phyloP scores from a whole-genome alignment of 192 early-diverging fungal species.

The Backusella australiensis region DNA sequence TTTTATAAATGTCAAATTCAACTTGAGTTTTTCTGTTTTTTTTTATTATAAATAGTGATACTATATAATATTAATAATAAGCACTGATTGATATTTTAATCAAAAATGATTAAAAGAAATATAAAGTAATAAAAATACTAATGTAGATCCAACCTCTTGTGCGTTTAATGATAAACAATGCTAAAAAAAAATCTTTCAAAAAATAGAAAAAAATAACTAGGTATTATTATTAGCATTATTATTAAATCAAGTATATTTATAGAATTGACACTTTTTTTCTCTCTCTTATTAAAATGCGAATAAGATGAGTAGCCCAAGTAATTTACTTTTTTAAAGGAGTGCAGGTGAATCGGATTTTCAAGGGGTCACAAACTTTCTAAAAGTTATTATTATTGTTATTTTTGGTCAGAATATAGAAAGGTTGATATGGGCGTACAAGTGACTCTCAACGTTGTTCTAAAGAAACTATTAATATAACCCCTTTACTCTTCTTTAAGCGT shows the following conservation, averaged over 20 bases:
- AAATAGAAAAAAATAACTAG: not conserved
- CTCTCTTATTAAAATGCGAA: not conserved
- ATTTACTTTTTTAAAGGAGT: not conserved
- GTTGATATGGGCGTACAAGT: not conserved
- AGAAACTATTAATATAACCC: not conserved
- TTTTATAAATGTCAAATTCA: not conserved
- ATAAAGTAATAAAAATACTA: not conserved
- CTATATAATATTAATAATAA: not conserved
- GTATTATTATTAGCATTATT: not conserved
- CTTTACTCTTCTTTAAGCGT: not conserved
- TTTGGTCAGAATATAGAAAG: not conserved
- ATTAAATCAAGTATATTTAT: conserved; percentile 4
- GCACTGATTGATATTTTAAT: not conserved
- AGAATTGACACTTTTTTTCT: not conserved
- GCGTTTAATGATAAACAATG: not conserved
- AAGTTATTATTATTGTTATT: conserved; percentile 2
- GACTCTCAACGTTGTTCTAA: conserved; percentile 9
- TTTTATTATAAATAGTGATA: not conserved
- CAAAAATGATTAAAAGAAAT: not conserved
- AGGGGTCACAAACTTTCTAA: not conserved
- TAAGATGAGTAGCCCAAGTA: not conserved
- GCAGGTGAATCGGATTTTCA: not conserved
- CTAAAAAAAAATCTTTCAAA: not conserved
- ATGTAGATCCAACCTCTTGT: not conserved
- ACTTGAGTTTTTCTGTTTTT: not conserved